These are phyloP conservation scores for Chlorella sorokiniana DNA, from an alignment of 139 green algal species.

Conservation along the genomic window DNA sequence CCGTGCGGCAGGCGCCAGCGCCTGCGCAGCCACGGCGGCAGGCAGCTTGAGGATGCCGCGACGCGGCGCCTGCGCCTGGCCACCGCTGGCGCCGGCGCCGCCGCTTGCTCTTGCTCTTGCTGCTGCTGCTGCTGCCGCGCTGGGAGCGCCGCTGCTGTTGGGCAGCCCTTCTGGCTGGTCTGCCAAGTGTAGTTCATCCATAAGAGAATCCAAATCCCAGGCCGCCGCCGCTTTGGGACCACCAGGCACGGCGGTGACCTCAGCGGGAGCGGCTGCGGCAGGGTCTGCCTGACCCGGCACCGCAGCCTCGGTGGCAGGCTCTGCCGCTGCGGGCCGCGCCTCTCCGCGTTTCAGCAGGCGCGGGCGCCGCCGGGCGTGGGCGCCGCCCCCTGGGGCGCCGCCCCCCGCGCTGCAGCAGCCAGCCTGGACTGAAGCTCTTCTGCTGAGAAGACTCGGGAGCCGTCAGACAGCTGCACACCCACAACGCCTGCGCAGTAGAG, in stretches of 20 bases:
- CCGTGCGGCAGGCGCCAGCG: not conserved
- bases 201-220: constrained; percentile 16
- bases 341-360: too few relatives aligned
- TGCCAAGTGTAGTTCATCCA: constrained; percentile 29
- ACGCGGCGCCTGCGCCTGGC: not conserved
- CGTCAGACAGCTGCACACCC: constrained; percentile 33
- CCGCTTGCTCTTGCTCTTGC: not conserved
- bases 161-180: constrained; percentile 5
- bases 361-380: not conserved
- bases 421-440: constrained; percentile 22
- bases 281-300: too few relatives aligned
- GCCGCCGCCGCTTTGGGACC: not conserved
- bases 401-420: not conserved
- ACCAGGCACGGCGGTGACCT: not conserved
- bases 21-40: not conserved
- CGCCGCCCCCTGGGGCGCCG: not conserved
- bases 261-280: not conserved
- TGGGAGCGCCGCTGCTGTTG: not conserved
- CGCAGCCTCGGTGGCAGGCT: constrained; percentile 4
- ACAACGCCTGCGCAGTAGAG: constrained; percentile 38
- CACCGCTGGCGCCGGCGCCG: not conserved
- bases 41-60: constrained; percentile 17
- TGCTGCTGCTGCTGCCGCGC: not conserved
- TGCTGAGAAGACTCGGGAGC: constrained; percentile 18
- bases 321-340: not conserved